Evolutionary conservation across 371 early-diverging fungal genomes (phyloP), one percentile per base, ranked within the genome.

Genomic region (Mortierella sp.): DNA sequence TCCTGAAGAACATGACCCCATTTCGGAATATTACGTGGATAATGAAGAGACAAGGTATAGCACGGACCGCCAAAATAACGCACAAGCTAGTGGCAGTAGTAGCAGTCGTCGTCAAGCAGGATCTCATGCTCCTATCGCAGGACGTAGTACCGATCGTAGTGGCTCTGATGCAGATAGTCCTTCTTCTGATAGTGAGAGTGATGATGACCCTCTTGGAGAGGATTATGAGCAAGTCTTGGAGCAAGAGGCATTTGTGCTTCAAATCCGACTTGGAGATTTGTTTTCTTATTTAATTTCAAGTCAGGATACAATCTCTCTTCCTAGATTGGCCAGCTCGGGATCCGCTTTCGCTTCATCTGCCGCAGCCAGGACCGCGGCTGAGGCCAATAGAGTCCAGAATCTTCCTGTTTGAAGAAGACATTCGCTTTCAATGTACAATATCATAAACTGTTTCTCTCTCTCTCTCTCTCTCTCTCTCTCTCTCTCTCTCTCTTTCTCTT

Each of bases 1-100:
- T 4, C 25, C 7, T 30, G 45, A 46, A 18, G 47, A 48, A 43
- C 30, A 30, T 29, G 44, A 18, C n/a, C 60, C 18, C 19, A 64
- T 60, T 19, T 62, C 80, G 21, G 80, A 75, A 15, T 80, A 81
- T 12, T 84, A 86, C 55, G 69, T 82, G 45, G 71, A 70, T 14
- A 68, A 83, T 15, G 70, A 72, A 23, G 83, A 85, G 16, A 66
- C 77, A 3, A 68, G 76, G 21, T 63, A 60, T 52, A 75, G 70
- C 44, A 16, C 56, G 5, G 71, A 75, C 16, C 25, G 48, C 0
- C 66, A 16, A 0, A 7, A 21, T 29, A 21, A 21, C 59, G 60
- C 16, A 23, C 23, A 29, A 50, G 28, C 1, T 26, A 25, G 43
- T 44, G 15, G 14, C 51, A 44, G 21, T 43, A 21, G 19, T 43